Percentiles rank a stretch among this genome's conserved stretches.
Evolutionary conservation across 1,284 basidiomycete genomes (phyloP).

Genomic region (Apiotrichum sp.): DNA sequence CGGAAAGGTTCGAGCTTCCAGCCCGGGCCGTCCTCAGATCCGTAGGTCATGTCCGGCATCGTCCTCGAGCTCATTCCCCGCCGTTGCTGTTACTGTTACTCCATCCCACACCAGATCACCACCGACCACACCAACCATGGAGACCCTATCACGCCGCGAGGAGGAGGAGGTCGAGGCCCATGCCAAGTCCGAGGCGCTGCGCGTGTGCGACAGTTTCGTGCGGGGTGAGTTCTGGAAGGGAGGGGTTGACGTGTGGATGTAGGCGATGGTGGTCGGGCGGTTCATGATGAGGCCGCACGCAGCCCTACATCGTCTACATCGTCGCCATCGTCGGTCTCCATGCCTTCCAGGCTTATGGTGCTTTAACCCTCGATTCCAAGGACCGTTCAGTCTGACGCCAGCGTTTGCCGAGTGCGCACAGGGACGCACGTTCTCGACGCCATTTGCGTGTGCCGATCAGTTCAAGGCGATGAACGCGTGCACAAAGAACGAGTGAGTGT

Average conservation of each 20-base stretch:
- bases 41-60: too few species aligned
- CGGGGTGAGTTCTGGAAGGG: slow-evolving; percentile 54
- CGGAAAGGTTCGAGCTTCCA: too few species aligned
- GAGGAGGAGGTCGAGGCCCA: slow-evolving; percentile 57
- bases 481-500: slow-evolving; percentile 69
- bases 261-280: too few species aligned
- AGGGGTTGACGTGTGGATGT: background rate
- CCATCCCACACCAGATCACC: background rate
- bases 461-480: slow-evolving; percentile 70
- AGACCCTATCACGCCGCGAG: slow-evolving; percentile 78
- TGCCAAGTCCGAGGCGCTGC: slow-evolving; percentile 70
- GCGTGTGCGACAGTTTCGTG: slow-evolving; percentile 69
- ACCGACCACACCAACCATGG: slow-evolving; percentile 52
- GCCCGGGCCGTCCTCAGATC: too few species aligned
- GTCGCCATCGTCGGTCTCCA: too few species aligned
- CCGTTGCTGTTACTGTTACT: background rate
- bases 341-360: too few species aligned
- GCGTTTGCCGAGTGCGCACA: slow-evolving; percentile 77
- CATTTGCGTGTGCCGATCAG: slow-evolving; percentile 70
- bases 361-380: too few species aligned
- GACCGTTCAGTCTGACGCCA: slow-evolving; percentile 36
- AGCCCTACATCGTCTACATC: too few species aligned
- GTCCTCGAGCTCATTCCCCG: too few species aligned
- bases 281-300: too few species aligned
- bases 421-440: slow-evolving; percentile 73